A percentile compares a stretch with the other conserved stretches of the same genome.
These are phyloP conservation scores for Torulaspora microellipsoides DNA, from an alignment of 805 yeast species.

Conservation along the genomic window DNA sequence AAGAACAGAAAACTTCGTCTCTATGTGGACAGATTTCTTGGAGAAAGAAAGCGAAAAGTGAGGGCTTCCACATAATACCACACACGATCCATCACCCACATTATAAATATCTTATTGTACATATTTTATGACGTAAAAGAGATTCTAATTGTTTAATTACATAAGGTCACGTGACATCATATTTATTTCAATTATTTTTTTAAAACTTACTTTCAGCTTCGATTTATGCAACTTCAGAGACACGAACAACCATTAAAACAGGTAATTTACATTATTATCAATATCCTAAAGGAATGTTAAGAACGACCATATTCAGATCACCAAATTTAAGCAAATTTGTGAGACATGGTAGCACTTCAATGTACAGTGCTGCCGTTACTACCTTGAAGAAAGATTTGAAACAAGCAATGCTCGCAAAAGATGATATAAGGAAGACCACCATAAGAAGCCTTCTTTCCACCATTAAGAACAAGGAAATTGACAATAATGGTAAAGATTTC, in stretches of 20 bases:
- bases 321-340: constrained; percentile 6
- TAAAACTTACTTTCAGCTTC: neutral
- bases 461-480: constrained; percentile 44
- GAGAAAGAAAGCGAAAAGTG: constrained; percentile 59
- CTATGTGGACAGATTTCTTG: constrained; percentile 74
- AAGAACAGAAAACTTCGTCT: constrained; percentile 55
- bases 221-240: neutral
- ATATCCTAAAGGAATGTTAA: neutral
- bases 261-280: too few relatives aligned
- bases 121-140: too few relatives aligned
- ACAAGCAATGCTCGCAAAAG: constrained; percentile 45
- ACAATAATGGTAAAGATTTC: constrained; percentile 33
- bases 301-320: neutral
- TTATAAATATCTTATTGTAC: too few relatives aligned
- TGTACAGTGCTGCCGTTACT: constrained; percentile 35
- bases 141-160: too few relatives aligned
- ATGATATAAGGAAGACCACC: constrained; percentile 40
- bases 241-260: neutral
- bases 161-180: too few relatives aligned
- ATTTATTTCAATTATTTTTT: too few relatives aligned
- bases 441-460: constrained; percentile 41
- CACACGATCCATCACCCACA: too few relatives aligned
- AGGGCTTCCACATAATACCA: neutral
- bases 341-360: constrained; percentile 35
- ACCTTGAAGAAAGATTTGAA: constrained; percentile 43